These are phyloP conservation scores for Ceratocystis colombiana DNA, from an alignment of 2,329 filamentous ascomycete genomes.

Conservation along the genomic window DNA sequence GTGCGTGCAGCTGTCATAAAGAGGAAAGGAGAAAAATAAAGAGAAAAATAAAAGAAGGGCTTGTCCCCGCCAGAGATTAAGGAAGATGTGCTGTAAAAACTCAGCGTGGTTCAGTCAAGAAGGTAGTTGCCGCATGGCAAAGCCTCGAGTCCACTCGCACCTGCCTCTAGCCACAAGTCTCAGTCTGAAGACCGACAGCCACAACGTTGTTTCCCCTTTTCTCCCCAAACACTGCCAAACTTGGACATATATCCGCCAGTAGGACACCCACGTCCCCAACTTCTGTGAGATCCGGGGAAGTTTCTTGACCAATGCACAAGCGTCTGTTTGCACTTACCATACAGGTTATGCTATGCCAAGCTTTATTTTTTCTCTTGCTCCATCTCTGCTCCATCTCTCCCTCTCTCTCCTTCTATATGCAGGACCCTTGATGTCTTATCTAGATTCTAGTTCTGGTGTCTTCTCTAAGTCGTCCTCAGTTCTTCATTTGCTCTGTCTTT, in stretches of 20 bases:
- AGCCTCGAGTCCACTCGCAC: no score
- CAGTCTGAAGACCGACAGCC: background rate
- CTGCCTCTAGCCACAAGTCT: background rate
- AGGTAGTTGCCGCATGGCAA: no score
- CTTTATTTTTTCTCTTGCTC: background rate
- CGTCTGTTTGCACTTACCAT: background rate
- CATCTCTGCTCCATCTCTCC: background rate
- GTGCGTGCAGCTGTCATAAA: constrained; percentile 3
- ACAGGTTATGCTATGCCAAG: background rate
- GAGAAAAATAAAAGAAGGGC: background rate
- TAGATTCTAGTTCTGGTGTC: background rate
- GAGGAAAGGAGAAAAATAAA: background rate
- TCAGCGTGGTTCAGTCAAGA: no score
- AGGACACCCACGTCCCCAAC: background rate
- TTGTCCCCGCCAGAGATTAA: no score
- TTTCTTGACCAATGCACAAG: background rate
- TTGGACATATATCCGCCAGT: constrained; percentile 6
- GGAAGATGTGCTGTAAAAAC: no score
- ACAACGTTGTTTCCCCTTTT: background rate
- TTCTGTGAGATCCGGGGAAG: constrained; percentile 7
- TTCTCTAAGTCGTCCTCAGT: background rate
- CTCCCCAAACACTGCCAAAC: background rate
- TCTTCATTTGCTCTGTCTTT: background rate
- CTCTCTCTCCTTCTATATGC: background rate
- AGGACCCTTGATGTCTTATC: constrained; percentile 1